Evolutionary conservation across 768 basidiomycete species (phyloP).

Genomic region (Hemileccinum impolitum): DNA sequence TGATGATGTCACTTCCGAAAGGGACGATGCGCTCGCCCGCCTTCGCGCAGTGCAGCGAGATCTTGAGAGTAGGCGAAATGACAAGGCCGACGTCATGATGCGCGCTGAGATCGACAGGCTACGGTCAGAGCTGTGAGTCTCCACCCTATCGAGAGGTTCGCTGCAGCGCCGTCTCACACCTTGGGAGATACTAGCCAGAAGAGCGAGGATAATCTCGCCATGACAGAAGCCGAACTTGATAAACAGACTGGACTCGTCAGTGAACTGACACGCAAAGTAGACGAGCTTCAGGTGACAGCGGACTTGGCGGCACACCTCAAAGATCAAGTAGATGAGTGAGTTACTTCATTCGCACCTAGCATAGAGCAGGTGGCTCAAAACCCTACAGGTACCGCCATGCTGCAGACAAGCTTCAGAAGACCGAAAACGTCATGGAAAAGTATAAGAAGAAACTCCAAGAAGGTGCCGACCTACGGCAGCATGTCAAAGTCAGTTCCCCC

Average conservation of each 20-base stretch:
- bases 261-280: slow-evolving; percentile 75
- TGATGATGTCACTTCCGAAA: slow-evolving; percentile 76
- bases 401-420: slow-evolving; percentile 88
- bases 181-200: slow-evolving; percentile 64
- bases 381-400: slow-evolving; percentile 78
- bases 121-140: slow-evolving; percentile 77
- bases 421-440: slow-evolving; percentile 97
- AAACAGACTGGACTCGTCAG: slow-evolving; percentile 65
- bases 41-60: slow-evolving; percentile 60
- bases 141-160: not conserved
- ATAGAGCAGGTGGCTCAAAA: not conserved
- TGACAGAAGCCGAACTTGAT: slow-evolving; percentile 80
- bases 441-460: slow-evolving; percentile 99
- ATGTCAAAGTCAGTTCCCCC: slow-evolving; percentile 61
- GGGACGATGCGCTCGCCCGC: slow-evolving; percentile 67
- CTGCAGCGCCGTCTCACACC: slow-evolving; percentile 21
- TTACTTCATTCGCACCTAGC: not conserved
- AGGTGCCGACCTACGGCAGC: slow-evolving; percentile 82
- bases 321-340: slow-evolving; percentile 91
- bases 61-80: slow-evolving; percentile 55
- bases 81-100: slow-evolving; percentile 74
- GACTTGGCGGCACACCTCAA: slow-evolving; percentile 78
- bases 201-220: slow-evolving; percentile 87
- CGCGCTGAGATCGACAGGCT: slow-evolving; percentile 80
- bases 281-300: slow-evolving; percentile 76